These are phyloP conservation scores for Annulohypoxylon truncatum DNA, from an alignment of 2,329 filamentous ascomycete species.

Conservation along the genomic window DNA sequence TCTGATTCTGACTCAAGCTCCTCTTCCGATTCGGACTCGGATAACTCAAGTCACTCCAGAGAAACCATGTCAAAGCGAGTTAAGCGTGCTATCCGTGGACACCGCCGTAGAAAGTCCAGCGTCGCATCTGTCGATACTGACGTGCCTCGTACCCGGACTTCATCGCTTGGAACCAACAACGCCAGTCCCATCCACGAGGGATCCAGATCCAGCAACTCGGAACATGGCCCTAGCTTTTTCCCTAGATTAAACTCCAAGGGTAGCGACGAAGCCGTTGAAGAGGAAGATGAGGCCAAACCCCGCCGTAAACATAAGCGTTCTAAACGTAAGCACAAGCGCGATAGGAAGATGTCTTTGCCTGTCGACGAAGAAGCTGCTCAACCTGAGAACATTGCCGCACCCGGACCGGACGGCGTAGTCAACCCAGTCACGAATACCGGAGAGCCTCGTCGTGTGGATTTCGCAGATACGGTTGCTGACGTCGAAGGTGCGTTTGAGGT, in stretches of 20 bases:
- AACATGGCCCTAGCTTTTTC: conserved; percentile 51
- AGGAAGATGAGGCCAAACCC: conserved; percentile 56
- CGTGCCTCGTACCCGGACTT: conserved; percentile 44
- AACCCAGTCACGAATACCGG: conserved; percentile 45
- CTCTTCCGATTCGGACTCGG: conserved; percentile 74
- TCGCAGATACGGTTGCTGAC: conserved; percentile 54
- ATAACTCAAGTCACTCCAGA: conserved; percentile 69
- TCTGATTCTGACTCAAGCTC: conserved; percentile 68
- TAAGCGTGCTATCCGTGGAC: conserved; percentile 77
- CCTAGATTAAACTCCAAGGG: conserved; percentile 54
- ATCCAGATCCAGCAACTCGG: conserved; percentile 53
- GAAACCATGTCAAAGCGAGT: conserved; percentile 79
- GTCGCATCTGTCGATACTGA: conserved; percentile 73
- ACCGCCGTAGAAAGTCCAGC: conserved; percentile 81
- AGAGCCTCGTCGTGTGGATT: conserved; percentile 69
- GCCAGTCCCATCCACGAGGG: conserved; percentile 54
- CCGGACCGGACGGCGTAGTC: conserved; percentile 38
- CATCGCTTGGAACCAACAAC: conserved; percentile 57
- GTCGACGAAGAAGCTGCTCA: conserved; percentile 37
- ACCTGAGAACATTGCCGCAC: conserved; percentile 51
- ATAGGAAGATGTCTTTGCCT: conserved; percentile 44
- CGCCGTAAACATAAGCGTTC: conserved; percentile 50
- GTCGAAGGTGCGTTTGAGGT: conserved; percentile 48
- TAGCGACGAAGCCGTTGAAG: conserved; percentile 59
- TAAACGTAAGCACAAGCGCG: conserved; percentile 53